Conservation (phyloP, 2,329 filamentous ascomycete genomes). For the Aspergillus proliferans region DNA sequence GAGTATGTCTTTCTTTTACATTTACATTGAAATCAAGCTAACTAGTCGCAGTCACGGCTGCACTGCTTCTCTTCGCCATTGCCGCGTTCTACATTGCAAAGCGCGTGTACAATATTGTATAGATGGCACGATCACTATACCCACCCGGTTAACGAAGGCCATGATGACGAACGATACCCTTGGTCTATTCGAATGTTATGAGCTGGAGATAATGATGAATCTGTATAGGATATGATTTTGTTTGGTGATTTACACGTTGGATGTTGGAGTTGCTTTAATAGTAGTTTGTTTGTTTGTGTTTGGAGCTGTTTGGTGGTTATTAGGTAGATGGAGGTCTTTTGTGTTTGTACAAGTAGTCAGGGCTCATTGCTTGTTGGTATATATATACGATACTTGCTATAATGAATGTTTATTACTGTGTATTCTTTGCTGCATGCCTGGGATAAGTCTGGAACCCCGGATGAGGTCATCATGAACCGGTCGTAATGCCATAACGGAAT, state of each 20-base stretch:
- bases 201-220: no score
- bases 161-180: conserved; percentile 7
- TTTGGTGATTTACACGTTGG: no score
- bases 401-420: no score
- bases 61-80: conserved; percentile 70
- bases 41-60: conserved; percentile 54
- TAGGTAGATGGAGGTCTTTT: no score
- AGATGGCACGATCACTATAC: conserved; percentile 3
- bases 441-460: not conserved
- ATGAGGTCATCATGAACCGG: conserved; percentile 17
- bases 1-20: conserved; percentile 27
- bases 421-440: no score
- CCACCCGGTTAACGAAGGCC: not conserved
- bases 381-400: no score
- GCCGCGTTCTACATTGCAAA: conserved; percentile 77
- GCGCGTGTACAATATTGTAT: conserved; percentile 74
- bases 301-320: no score
- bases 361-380: no score
- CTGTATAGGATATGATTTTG: no score
- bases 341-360: no score
- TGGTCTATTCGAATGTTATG: not conserved
- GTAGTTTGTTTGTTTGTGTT: no score
- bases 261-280: no score
- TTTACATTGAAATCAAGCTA: conserved; percentile 2
- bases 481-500: not conserved